Evolutionary conservation across 148 eudicot genomes (phyloP).

Genomic region (Dysphania ambrosioides): DNA sequence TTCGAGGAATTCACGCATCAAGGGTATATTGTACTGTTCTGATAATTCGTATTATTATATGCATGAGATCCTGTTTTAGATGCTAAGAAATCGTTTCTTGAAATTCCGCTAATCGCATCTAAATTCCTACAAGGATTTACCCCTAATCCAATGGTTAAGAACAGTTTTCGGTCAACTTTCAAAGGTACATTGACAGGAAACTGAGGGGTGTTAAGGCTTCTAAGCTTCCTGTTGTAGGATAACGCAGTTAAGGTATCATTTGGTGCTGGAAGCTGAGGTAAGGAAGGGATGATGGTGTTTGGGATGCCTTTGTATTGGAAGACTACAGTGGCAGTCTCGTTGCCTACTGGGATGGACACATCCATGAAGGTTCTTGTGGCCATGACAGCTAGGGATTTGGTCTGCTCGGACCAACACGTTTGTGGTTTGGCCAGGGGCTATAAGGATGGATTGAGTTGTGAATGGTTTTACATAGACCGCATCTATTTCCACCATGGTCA

Average conservation of each 20-base stretch:
- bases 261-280: conserved; percentile 41
- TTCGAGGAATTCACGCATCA: too few relatives aligned
- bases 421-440: conserved; percentile 17
- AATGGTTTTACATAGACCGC: conserved; percentile 22
- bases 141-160: conserved; percentile 40
- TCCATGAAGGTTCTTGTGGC: background rate
- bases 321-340: conserved; percentile 48
- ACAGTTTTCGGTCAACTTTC: conserved; percentile 41
- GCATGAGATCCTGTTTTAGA: too few relatives aligned
- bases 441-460: conserved; percentile 1
- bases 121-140: too few relatives aligned
- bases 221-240: conserved; percentile 32
- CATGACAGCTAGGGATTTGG: conserved; percentile 31
- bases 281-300: conserved; percentile 33
- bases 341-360: conserved; percentile 23
- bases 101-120: too few relatives aligned
- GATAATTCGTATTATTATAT: too few relatives aligned
- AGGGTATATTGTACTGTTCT: too few relatives aligned
- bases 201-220: conserved; percentile 38
- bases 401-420: conserved; percentile 42
- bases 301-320: conserved; percentile 47
- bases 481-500: conserved; percentile 46
- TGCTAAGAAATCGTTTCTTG: too few relatives aligned
- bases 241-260: conserved; percentile 41
- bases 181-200: conserved; percentile 54